Evolutionary conservation across 805 yeast genomes (phyloP).

Genomic region (Tetrapisispora pingtungensis): DNA sequence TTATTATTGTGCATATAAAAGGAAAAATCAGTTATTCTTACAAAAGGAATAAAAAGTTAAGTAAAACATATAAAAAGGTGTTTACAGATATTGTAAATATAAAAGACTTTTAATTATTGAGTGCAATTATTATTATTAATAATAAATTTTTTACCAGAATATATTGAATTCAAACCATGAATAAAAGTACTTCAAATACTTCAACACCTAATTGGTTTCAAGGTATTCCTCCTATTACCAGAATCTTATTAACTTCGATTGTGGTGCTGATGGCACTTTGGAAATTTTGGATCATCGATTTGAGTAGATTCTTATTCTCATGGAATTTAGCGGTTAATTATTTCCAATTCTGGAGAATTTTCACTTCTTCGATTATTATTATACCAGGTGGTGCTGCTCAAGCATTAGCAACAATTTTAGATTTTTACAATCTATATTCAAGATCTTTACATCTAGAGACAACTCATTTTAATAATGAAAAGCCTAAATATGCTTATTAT

Average conservation of each 20-base stretch:
- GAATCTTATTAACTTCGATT: slow-evolving; percentile 40
- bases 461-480: slow-evolving; percentile 13
- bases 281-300: slow-evolving; percentile 2
- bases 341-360: slow-evolving; percentile 24
- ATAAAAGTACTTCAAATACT: neutral
- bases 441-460: slow-evolving; percentile 22
- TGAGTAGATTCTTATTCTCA: slow-evolving; percentile 10
- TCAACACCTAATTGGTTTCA: slow-evolving; percentile 9
- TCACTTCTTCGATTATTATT: slow-evolving; percentile 18
- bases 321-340: slow-evolving; percentile 10
- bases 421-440: slow-evolving; percentile 20
- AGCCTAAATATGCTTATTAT: slow-evolving; percentile 20
- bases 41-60: too few relatives aligned
- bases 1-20: too few relatives aligned
- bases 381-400: slow-evolving; percentile 5
- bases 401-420: slow-evolving; percentile 8
- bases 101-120: too few relatives aligned
- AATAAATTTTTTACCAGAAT: too few relatives aligned
- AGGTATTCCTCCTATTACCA: slow-evolving; percentile 51
- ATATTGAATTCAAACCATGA: neutral
- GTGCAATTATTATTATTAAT: too few relatives aligned
- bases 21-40: too few relatives aligned
- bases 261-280: slow-evolving; percentile 27
- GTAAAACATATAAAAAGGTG: too few relatives aligned
- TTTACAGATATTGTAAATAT: too few relatives aligned